Base-by-base conservation (phyloP, 1,284 basidiomycete species). In the Moesziomyces globuligerus region DNA sequence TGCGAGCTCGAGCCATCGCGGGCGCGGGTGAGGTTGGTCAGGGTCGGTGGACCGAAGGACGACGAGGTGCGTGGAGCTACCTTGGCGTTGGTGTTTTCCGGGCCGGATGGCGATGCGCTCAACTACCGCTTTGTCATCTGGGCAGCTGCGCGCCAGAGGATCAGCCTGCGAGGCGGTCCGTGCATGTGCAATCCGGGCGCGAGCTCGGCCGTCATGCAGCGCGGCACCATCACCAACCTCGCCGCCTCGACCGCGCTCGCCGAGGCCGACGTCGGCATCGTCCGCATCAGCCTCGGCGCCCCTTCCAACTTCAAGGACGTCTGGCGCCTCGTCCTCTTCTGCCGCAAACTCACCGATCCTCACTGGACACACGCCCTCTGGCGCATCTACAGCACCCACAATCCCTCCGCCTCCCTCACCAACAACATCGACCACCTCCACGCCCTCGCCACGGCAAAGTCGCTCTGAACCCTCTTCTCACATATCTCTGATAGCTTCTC, bases 151-250 rank as follows among this genome's bases (percentile, higher is more conserved):
- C 28, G 24, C 11, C 26, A 42, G 20, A 23, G 23, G 29, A 67
- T 67, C 37, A 56, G 52, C 1, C 43, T 67, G 15, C 56, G 64
- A n/a, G 64, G 64, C 9, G 56, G 57, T 0, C 64, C 64, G 1
- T 60, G 64, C 42, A 60, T 67, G 57, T 67, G 64, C 49, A 67
- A 67, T 40, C 64, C 64, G 0, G 64, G 64, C 18, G 64, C 64
- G 1, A 44, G 42, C 9, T 51, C 51, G 29, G 10, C 26, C 36
- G 46, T 67, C 20, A 51, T 67, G 45, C 40, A 51, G 23, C 48
- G 64, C 18, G 48, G 47, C 0, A 25, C 48, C 17, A 58, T 60
- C 42, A 67, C 64, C 40, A 45, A 67, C 20, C 41, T 67, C 6
- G 23, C 26, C 9, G 45, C 52, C 1, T 48, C 53, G 2, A 29